Evolutionary conservation across 2,329 filamentous ascomycete species (phyloP), one percentile per base, ranked within the genome.

Genomic region (Colletotrichum plurivorum): DNA sequence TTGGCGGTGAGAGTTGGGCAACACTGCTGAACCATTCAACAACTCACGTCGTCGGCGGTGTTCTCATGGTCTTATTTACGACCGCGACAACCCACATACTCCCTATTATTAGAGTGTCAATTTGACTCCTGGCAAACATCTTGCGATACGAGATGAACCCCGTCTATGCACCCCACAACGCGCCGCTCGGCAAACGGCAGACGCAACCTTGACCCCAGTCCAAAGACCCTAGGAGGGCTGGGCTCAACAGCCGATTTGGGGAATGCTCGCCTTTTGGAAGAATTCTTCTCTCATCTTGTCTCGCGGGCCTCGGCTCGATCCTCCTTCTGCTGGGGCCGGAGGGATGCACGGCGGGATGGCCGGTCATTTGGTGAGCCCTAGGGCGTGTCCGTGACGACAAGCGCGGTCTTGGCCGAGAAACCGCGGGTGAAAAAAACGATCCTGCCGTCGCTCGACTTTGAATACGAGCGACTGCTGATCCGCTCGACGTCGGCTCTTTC

Each of bases 121-220:
- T 52, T 36, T 67, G 27, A 49, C 22, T 16, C 49, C 43, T 31
- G 22, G 51, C 57, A 51, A 43, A 43, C 20, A 46, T 43, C 20
- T 48, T 36, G 12, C n/a, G 51, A 67, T 63, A 67, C 58, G 63
- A 62, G 57, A 63, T 67, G 57, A 67, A 63, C 51, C 63, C 31
- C 31, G 8, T 36, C 31, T 10, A 36, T 36, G 31, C 31, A 36
- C 58, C 63, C 63, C 63, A 67, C 57, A 63, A 54, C 49, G 41
- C 22, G 51, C 31, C 8, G 51, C 57, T 62, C 16, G 63, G 63
- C 49, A 51, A 54, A 67, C 39, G 43, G 51, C 49, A 51, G 15
- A 27, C 43, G 5, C 25, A 43, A 39, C 43, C 51, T 20, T 63
- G 57, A 45, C 31, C 43, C 63, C 51, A 43, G 63, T 52, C 18